These are phyloP conservation scores for Calocybe cyanea DNA, from an alignment of 768 basidiomycete species.

Conservation along the genomic window DNA sequence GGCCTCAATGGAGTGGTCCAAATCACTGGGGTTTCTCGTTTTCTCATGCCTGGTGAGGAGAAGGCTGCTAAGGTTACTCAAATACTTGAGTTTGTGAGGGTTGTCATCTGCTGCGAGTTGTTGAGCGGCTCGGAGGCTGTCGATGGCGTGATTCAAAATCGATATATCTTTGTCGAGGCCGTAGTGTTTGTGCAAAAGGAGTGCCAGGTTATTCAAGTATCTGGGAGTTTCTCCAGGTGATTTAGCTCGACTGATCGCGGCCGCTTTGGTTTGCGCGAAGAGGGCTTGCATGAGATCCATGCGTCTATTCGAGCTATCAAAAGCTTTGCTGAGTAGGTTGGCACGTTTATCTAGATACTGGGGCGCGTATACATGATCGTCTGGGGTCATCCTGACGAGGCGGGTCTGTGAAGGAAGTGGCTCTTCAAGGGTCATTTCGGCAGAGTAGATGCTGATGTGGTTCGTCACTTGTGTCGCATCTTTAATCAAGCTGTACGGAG, in stretches of 20 bases:
- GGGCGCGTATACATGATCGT: not conserved
- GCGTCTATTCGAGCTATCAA: not conserved
- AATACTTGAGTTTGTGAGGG: not conserved
- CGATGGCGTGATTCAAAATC: no score
- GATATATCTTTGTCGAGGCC: not conserved
- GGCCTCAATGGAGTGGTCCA: not conserved
- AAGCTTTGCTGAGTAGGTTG: not conserved
- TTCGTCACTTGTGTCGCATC: not conserved
- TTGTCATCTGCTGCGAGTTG: not conserved
- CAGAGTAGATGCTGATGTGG: not conserved
- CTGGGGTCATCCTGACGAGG: not conserved
- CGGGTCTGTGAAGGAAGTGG: not conserved
- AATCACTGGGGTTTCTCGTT: not conserved
- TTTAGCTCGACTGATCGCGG: not conserved
- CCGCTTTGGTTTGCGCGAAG: not conserved
- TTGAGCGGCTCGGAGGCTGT: no score
- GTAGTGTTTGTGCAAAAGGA: not conserved
- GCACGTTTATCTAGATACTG: conserved; percentile 2
- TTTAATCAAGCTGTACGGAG: not conserved
- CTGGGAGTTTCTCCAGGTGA: not conserved
- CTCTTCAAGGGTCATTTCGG: not conserved
- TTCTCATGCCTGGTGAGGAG: not conserved
- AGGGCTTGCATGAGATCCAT: not conserved
- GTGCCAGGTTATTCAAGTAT: not conserved
- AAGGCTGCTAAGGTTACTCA: not conserved